Evolutionary conservation across 306 rosid species (phyloP).

Genomic region (Cicer judaicum): DNA sequence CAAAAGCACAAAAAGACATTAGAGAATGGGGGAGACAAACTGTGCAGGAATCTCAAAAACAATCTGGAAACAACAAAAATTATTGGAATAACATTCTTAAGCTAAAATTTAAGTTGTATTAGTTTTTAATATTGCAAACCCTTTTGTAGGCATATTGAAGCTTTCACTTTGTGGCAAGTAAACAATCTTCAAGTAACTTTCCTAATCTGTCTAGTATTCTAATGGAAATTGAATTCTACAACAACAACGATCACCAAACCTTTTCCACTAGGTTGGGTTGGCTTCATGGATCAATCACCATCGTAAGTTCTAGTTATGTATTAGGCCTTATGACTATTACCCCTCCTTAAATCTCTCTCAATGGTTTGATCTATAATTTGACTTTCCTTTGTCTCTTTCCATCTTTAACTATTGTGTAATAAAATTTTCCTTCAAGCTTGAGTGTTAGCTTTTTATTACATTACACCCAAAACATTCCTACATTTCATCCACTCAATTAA

Average conservation of each 20-base stretch:
- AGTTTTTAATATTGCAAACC: slow-evolving; percentile 21
- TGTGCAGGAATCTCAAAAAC: background rate
- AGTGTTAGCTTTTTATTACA: background rate
- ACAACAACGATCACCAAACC: slow-evolving; percentile 2
- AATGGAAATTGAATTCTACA: background rate
- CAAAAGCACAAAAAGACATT: slow-evolving; percentile 31
- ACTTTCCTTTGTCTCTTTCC: background rate
- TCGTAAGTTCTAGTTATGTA: background rate
- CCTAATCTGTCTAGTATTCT: slow-evolving; percentile 8
- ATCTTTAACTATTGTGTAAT: background rate
- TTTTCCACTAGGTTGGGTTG: background rate
- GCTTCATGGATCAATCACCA: background rate
- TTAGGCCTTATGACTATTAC: background rate
- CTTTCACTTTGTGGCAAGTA: slow-evolving; percentile 1
- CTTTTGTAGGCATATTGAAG: slow-evolving; percentile 27
- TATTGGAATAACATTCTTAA: slow-evolving; percentile 6
- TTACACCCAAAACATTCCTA: background rate
- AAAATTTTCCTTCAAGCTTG: background rate
- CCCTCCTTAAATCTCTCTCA: background rate
- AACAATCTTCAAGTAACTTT: slow-evolving; percentile 28
- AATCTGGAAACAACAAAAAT: slow-evolving; percentile 16
- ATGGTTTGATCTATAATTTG: background rate
- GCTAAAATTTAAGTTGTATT: slow-evolving; percentile 22
- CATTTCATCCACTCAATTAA: background rate
- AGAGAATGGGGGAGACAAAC: slow-evolving; percentile 1